phyloP scores from a whole-genome alignment of 2,329 filamentous ascomycete genomes.

The Lecanicillium sp. region DNA sequence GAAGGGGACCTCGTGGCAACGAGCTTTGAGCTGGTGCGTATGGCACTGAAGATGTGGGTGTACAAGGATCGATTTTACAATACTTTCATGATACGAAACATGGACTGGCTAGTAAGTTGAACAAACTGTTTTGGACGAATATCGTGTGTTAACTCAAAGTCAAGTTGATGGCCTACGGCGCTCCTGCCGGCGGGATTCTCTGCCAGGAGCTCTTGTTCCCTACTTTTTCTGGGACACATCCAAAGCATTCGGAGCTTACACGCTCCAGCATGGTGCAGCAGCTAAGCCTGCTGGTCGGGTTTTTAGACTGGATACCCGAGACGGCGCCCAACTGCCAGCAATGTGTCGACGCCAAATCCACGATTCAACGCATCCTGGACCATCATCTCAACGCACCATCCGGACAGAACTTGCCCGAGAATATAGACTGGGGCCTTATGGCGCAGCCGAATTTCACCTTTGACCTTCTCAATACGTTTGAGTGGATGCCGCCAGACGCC shows the following conservation, averaged over 20 bases:
- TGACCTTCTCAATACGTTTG: constrained; percentile 33
- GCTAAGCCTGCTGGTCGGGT: constrained; percentile 41
- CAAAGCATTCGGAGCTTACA: constrained; percentile 26
- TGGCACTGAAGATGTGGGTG: constrained; percentile 40
- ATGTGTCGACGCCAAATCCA: constrained; percentile 35
- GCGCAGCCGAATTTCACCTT: constrained; percentile 28
- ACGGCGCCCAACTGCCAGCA: constrained; percentile 39
- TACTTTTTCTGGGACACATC: constrained; percentile 18
- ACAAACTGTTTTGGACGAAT: too few species aligned
- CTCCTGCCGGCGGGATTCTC: constrained; percentile 40
- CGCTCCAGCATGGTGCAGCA: constrained; percentile 44
- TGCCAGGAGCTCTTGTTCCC: constrained; percentile 42
- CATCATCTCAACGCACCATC: constrained; percentile 34
- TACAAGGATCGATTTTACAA: constrained; percentile 36
- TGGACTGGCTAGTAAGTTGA: constrained; percentile 41
- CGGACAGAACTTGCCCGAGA: constrained; percentile 24
- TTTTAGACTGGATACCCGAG: constrained; percentile 42
- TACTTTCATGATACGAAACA: constrained; percentile 29
- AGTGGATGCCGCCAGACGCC: constrained; percentile 22
- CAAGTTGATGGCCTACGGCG: constrained; percentile 41
- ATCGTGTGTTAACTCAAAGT: not conserved
- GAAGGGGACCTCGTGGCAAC: constrained; percentile 32
- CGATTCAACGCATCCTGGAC: constrained; percentile 44
- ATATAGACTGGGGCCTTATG: constrained; percentile 3
- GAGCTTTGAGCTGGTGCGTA: constrained; percentile 38